Base-by-base conservation (phyloP, 805 yeast species). In the Nakazawaea sp. region DNA sequence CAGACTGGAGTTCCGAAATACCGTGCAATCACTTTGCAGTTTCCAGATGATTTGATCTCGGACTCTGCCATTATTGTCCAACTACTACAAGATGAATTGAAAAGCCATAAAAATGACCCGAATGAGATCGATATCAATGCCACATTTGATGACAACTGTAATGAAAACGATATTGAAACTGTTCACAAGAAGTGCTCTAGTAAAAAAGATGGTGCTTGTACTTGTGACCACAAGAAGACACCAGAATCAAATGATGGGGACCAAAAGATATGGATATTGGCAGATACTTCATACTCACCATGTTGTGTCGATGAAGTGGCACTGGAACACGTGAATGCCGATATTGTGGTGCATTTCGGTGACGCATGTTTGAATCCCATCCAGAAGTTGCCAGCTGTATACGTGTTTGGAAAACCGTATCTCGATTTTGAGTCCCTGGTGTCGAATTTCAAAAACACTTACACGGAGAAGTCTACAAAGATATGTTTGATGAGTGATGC, bases 261-360 rank as follows among this genome's bases (percentile, higher is more conserved):
- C n/a, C 43, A 38, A 6, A 61, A 70, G 34, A 69, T 82, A 9
- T 90, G 90, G 84, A 74, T 90, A 13, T 61, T 92, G 26, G 98
- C 97, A 0, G 98, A 92, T 52, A 90, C 98, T 0, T 87, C 97
- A 0, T 92, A 92, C 51, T 85, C 96, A 20, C 69, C 96, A 1
- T 92, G 98, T 58, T 92, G 98, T 60, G 81, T 90, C 9, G 98
- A 92, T 56, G 97, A 89, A 52, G 94, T 90, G 19, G 97, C 98
- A 0, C 95, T 96, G 1, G 89, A 84, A 52, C 98, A 92, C 56
- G 94, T 90, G 12, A 53, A 64, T 5, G 88, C 92, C 5, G 96
- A 90, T 45, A 59, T 83, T 4, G 86, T 92, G 20, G 77, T 89
- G 2, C 98, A 92, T 58, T 86, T 89, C 58, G 98, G 98, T 2